These are phyloP conservation scores for Juglanconis juglandina DNA, from an alignment of 2,329 filamentous ascomycete species.

Conservation along the genomic window DNA sequence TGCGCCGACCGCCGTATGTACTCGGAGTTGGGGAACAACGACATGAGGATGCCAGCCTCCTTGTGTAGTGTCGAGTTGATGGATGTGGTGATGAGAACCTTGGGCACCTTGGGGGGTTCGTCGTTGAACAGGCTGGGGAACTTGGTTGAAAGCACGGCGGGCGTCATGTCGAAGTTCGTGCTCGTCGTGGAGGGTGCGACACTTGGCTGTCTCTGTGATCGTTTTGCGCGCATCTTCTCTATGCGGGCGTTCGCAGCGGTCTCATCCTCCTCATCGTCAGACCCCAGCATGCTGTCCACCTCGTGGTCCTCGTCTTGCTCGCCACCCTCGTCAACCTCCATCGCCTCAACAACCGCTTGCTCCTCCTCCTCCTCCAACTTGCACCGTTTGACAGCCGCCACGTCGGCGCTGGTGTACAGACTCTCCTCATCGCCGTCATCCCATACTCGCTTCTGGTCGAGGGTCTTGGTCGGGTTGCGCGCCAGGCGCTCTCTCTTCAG, in stretches of 20 bases:
- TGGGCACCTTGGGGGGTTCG: conserved; percentile 61
- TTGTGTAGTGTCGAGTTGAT: conserved; percentile 85
- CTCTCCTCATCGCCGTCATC: conserved; percentile 67
- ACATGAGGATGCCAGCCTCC: conserved; percentile 73
- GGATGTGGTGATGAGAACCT: conserved; percentile 88
- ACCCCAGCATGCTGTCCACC: conserved; percentile 77
- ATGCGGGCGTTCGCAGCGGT: conserved; percentile 36
- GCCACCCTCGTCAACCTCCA: conserved; percentile 45
- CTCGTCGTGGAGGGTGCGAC: conserved; percentile 57
- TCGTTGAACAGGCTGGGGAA: conserved; percentile 62
- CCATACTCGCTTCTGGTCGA: conserved; percentile 88
- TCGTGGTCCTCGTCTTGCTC: conserved; percentile 54
- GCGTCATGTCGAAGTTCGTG: conserved; percentile 62
- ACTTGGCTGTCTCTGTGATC: conserved; percentile 44
- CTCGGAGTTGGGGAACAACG: conserved; percentile 78
- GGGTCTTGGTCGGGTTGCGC: conserved; percentile 73
- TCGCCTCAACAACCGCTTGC: conserved; percentile 39
- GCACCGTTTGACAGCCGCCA: conserved; percentile 57
- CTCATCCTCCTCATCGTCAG: conserved; percentile 50
- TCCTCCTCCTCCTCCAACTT: conserved; percentile 49
- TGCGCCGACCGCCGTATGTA: conserved; percentile 87
- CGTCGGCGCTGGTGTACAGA: conserved; percentile 53
- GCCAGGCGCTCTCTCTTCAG: conserved; percentile 70
- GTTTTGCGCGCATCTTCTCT: conserved; percentile 43
- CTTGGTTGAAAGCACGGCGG: conserved; percentile 55